A percentile compares a stretch with the other conserved stretches of the same genome.
phyloP scores from a whole-genome alignment of 108 stramenopile species.

The Cyclotella choctawhatcheeana region DNA sequence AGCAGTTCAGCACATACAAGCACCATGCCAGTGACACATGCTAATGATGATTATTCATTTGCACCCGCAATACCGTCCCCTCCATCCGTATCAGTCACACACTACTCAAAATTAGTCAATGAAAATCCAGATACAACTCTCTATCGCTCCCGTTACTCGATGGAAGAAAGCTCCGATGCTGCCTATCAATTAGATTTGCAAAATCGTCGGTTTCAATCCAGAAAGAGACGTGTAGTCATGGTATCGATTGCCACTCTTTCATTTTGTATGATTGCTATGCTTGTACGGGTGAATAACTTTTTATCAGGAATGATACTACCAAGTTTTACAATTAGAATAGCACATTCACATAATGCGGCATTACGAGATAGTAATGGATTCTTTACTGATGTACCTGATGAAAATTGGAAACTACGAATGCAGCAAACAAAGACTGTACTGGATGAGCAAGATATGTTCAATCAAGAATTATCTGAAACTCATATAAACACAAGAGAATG shows the following conservation, averaged over 20 bases:
- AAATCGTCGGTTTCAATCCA: conserved; percentile 15
- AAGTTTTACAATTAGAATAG: conserved; percentile 1
- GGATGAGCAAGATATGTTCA: conserved; percentile 22
- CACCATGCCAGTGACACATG: neutral
- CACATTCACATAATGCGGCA: conserved; percentile 8
- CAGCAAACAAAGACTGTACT: conserved; percentile 22
- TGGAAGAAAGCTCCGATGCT: conserved; percentile 34
- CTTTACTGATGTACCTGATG: conserved; percentile 46
- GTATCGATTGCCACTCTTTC: conserved; percentile 9
- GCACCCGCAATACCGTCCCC: conserved; percentile 1
- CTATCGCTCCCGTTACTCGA: conserved; percentile 40
- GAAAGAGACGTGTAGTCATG: conserved; percentile 23
- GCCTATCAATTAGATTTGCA: conserved; percentile 35
- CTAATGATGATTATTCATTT: conserved; percentile 2
- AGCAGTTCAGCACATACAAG: neutral
- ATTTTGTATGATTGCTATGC: conserved; percentile 4
- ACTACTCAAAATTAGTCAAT: neutral
- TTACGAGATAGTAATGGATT: conserved; percentile 47
- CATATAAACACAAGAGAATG: conserved; percentile 19
- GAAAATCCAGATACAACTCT: neutral
- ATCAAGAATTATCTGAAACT: conserved; percentile 7
- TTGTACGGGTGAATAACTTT: conserved; percentile 25
- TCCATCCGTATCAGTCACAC: neutral
- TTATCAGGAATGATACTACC: neutral
- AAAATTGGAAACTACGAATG: conserved; percentile 38